Percentiles rank a stretch among this genome's conserved stretches.
Evolutionary conservation across 2,329 filamentous ascomycete genomes (phyloP).

Genomic region (Albophoma yamanashiensis): DNA sequence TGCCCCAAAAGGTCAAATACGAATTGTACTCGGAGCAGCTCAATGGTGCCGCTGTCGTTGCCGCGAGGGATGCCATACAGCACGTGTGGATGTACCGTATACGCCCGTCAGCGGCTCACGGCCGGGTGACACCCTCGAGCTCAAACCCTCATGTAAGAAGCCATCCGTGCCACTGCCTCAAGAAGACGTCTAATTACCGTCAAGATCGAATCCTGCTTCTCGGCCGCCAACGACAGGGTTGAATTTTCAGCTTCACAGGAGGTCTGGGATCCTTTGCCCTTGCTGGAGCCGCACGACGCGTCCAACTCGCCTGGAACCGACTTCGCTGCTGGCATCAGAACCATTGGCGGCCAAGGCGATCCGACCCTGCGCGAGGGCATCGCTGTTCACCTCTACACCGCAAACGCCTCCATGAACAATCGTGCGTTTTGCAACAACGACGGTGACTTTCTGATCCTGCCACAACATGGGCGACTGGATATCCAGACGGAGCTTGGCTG

Average conservation of each 20-base stretch:
- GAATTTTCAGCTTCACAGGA: slow-evolving; percentile 33
- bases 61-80: slow-evolving; percentile 16
- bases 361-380: slow-evolving; percentile 34
- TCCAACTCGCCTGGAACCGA: slow-evolving; percentile 17
- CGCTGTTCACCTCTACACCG: slow-evolving; percentile 34
- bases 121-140: slow-evolving; percentile 6
- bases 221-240: slow-evolving; percentile 32
- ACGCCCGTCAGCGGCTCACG: slow-evolving; percentile 21
- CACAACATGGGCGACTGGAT: slow-evolving; percentile 53
- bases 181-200: neutral
- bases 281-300: slow-evolving; percentile 3
- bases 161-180: neutral
- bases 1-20: slow-evolving; percentile 30
- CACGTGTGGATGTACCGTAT: slow-evolving; percentile 24
- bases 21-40: slow-evolving; percentile 36
- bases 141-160: slow-evolving; percentile 15
- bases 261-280: slow-evolving; percentile 35
- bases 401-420: slow-evolving; percentile 31
- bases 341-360: slow-evolving; percentile 34
- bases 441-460: slow-evolving; percentile 56
- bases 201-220: slow-evolving; percentile 29
- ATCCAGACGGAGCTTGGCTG: slow-evolving; percentile 59
- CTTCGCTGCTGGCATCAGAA: slow-evolving; percentile 34
- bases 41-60: slow-evolving; percentile 27
- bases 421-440: slow-evolving; percentile 36